These are phyloP conservation scores for Pleoardoris graminearum DNA, from an alignment of 2,329 filamentous ascomycete genomes.

Conservation along the genomic window DNA sequence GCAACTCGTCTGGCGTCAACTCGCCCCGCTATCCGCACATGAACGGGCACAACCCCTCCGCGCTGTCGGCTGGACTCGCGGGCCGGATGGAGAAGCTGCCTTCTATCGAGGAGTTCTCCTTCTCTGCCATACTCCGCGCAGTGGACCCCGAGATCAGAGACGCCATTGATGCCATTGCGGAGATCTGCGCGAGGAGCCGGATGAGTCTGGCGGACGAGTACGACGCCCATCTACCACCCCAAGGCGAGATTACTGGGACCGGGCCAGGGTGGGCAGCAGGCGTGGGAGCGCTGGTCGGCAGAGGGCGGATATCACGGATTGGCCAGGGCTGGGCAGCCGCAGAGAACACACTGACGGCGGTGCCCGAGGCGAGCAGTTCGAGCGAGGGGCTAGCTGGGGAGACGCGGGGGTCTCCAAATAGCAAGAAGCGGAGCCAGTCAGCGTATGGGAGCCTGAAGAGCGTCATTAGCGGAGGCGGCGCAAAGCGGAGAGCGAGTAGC, in stretches of 20 bases:
- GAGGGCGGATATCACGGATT: slow-evolving; percentile 36
- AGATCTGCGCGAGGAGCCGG: slow-evolving; percentile 64
- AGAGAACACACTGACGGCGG: slow-evolving; percentile 50
- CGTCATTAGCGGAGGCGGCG: slow-evolving; percentile 42
- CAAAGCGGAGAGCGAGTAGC: slow-evolving; percentile 31
- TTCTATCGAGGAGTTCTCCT: slow-evolving; percentile 58
- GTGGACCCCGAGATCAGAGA: slow-evolving; percentile 62
- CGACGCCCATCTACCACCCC: slow-evolving; percentile 63
- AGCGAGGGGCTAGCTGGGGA: slow-evolving; percentile 46
- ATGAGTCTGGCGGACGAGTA: slow-evolving; percentile 66
- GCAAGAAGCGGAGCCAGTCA: slow-evolving; percentile 39
- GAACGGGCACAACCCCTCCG: slow-evolving; percentile 34
- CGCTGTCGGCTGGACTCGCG: slow-evolving; percentile 36
- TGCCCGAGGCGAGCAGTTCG: slow-evolving; percentile 54
- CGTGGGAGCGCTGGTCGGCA: slow-evolving; percentile 34
- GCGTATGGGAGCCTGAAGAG: slow-evolving; percentile 46
- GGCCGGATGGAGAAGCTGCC: slow-evolving; percentile 44
- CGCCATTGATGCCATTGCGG: slow-evolving; percentile 64
- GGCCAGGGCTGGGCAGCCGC: slow-evolving; percentile 40
- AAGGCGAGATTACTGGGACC: slow-evolving; percentile 57
- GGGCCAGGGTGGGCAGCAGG: slow-evolving; percentile 34
- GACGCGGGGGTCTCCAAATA: slow-evolving; percentile 21
- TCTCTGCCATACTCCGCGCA: slow-evolving; percentile 59
- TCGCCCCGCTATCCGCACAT: slow-evolving; percentile 39
- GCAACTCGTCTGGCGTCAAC: slow-evolving; percentile 36